phyloP scores from a whole-genome alignment of 257 asterid species.

The Solanum microdontum region DNA sequence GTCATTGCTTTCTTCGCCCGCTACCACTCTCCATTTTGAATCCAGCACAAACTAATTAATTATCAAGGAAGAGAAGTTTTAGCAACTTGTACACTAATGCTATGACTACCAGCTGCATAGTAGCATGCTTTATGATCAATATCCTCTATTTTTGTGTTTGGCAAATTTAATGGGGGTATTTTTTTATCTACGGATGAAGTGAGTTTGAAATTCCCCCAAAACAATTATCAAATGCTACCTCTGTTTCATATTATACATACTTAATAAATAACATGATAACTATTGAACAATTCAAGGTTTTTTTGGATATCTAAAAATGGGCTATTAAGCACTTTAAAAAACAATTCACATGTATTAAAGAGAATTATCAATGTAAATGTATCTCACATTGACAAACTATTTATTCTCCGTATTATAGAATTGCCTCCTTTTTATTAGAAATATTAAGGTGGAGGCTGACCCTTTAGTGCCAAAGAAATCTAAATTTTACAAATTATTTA shows the following conservation, averaged over 20 bases:
- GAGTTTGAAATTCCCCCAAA: neutral
- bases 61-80: neutral
- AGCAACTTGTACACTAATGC: neutral
- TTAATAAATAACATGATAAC: neutral
- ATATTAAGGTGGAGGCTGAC: neutral
- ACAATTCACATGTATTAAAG: neutral
- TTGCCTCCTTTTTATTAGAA: too few relatives aligned
- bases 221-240: too few relatives aligned
- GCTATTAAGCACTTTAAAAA: neutral
- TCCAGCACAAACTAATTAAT: slow-evolving; percentile 42
- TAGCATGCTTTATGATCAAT: too few relatives aligned
- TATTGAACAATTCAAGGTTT: neutral
- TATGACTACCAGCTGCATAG: too few relatives aligned
- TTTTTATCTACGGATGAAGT: too few relatives aligned
- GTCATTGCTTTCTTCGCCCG: slow-evolving; percentile 77
- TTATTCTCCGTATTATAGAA: neutral
- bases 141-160: too few relatives aligned
- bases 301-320: neutral
- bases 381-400: neutral
- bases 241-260: neutral
- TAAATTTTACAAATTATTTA: too few relatives aligned
- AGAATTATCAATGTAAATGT: neutral
- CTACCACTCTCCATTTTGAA: slow-evolving; percentile 46
- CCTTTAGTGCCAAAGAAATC: neutral
- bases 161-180: too few relatives aligned